phyloP scores from a whole-genome alignment of 768 basidiomycete species.

The Pholiota conissans region DNA sequence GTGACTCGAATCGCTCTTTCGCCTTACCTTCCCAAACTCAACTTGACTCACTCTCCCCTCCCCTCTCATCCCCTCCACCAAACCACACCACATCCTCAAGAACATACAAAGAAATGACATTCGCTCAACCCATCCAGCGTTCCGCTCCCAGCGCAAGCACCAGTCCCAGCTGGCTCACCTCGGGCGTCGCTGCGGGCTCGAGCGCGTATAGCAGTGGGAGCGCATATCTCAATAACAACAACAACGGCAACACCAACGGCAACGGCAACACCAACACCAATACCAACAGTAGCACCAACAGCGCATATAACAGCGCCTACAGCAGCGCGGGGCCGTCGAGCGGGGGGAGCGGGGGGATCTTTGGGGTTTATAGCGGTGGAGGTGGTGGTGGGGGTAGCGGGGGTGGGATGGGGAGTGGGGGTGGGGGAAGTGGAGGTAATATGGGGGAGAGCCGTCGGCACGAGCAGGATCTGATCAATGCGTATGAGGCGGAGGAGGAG shows the following conservation, averaged over 20 bases:
- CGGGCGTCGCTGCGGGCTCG: background rate
- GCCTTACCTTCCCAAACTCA: no score
- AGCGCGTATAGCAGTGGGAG: slow-evolving; percentile 3
- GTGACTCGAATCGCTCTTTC: no score
- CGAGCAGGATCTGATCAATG: slow-evolving; percentile 79
- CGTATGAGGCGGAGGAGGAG: slow-evolving; percentile 89
- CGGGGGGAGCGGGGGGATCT: slow-evolving; percentile 6
- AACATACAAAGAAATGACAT: no score
- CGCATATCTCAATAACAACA: no score
- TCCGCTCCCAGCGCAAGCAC: background rate
- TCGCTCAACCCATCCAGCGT: background rate
- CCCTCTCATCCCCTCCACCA: no score
- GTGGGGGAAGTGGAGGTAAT: slow-evolving; percentile 2
- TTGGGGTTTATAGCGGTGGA: background rate
- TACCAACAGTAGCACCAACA: background rate
- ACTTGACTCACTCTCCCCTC: no score
- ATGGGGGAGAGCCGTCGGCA: slow-evolving; percentile 5
- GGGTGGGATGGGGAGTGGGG: background rate
- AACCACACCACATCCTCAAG: no score
- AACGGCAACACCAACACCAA: background rate
- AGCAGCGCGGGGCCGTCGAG: background rate
- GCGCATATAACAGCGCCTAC: background rate
- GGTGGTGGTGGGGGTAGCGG: slow-evolving; percentile 4
- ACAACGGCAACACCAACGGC: no score
- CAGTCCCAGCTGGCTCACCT: background rate